Evolutionary conservation across 306 rosid species (phyloP).

Genomic region (Castanopsis chinensis): DNA sequence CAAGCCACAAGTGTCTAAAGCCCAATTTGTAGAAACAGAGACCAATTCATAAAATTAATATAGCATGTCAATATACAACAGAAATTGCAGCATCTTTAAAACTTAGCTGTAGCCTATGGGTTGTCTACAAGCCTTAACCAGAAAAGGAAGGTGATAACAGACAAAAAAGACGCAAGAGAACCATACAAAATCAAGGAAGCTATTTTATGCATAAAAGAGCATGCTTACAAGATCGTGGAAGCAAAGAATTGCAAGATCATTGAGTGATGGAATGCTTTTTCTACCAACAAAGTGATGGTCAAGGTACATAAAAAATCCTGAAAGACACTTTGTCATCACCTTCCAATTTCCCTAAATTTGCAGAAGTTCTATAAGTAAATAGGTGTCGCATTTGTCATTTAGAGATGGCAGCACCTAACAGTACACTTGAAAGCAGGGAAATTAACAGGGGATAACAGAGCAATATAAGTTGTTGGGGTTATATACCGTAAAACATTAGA

Average conservation of each 20-base stretch:
- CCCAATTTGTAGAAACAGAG: too few species aligned
- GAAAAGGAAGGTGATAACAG: neutral
- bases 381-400: neutral
- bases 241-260: neutral
- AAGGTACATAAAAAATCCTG: neutral
- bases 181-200: neutral
- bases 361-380: neutral
- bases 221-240: neutral
- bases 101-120: neutral
- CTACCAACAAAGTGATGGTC: neutral
- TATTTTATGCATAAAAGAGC: neutral
- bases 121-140: neutral
- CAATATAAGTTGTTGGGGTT: neutral
- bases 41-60: neutral
- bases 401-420: neutral
- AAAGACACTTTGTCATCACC: constrained; percentile 1
- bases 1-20: too few species aligned
- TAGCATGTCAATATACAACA: neutral
- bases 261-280: neutral
- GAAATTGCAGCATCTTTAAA: neutral
- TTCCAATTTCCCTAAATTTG: too few species aligned
- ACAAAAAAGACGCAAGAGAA: neutral
- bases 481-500: neutral
- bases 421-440: neutral
- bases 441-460: neutral